Conservation (phyloP, 2,329 filamentous ascomycete species). For the Lachnellula cervina region DNA sequence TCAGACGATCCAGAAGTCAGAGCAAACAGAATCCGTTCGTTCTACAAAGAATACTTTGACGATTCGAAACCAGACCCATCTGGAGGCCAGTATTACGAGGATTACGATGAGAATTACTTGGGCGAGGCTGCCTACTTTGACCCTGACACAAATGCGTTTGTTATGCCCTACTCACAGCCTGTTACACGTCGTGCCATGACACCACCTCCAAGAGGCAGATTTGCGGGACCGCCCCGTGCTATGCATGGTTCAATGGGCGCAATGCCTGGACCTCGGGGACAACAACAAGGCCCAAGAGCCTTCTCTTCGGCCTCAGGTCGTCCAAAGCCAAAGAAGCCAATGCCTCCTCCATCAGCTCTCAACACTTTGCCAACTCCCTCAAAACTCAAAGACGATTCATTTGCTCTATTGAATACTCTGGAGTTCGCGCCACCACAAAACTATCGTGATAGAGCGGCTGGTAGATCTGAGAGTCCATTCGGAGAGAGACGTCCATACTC, state of each 20-base stretch:
- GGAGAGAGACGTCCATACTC: slow-evolving; percentile 68
- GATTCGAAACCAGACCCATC: slow-evolving; percentile 53
- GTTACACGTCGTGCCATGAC: slow-evolving; percentile 92
- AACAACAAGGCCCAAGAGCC: slow-evolving; percentile 47
- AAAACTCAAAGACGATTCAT: slow-evolving; percentile 75
- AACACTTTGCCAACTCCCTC: slow-evolving; percentile 77
- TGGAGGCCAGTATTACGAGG: slow-evolving; percentile 61
- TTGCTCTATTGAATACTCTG: slow-evolving; percentile 61
- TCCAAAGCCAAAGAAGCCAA: slow-evolving; percentile 43
- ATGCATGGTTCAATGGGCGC: slow-evolving; percentile 47
- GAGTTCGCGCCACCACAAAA: slow-evolving; percentile 82
- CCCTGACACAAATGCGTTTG: slow-evolving; percentile 45
- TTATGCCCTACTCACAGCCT: slow-evolving; percentile 80
- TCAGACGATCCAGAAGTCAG: slow-evolving; percentile 89
- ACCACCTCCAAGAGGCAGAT: slow-evolving; percentile 63
- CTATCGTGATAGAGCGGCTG: slow-evolving; percentile 63
- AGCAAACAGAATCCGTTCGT: slow-evolving; percentile 94
- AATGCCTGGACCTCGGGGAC: slow-evolving; percentile 26
- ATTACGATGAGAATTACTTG: slow-evolving; percentile 67
- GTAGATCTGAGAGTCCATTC: slow-evolving; percentile 60
- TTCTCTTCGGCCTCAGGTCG: slow-evolving; percentile 57
- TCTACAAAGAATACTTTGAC: slow-evolving; percentile 99
- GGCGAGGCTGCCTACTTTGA: slow-evolving; percentile 48
- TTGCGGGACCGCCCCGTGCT: slow-evolving; percentile 34
- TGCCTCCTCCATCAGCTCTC: slow-evolving; percentile 70